These are phyloP conservation scores for Amanita pallidorosea DNA, from an alignment of 768 basidiomycete genomes.

Conservation along the genomic window DNA sequence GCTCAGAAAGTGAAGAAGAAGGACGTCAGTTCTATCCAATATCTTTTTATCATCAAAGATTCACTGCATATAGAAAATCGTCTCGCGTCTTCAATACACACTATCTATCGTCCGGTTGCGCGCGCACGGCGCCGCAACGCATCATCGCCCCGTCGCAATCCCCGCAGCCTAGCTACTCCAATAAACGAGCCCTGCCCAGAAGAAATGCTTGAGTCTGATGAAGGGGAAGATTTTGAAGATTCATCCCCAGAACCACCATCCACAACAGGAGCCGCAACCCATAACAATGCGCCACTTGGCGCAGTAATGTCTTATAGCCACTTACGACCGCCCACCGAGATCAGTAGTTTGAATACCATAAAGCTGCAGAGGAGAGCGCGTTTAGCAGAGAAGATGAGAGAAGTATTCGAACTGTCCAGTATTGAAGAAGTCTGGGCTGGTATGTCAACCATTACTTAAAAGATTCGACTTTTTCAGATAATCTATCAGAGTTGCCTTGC, in stretches of 20 bases:
- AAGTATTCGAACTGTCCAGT: slow-evolving; percentile 75
- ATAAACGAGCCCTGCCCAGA: slow-evolving; percentile 24
- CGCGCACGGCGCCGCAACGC: slow-evolving; percentile 40
- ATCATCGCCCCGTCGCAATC: slow-evolving; percentile 13
- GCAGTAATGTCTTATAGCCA: background rate
- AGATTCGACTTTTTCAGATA: slow-evolving; percentile 3
- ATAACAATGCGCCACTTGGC: slow-evolving; percentile 5
- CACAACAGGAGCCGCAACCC: slow-evolving; percentile 1
- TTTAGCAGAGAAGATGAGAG: slow-evolving; percentile 80
- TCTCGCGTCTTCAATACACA: slow-evolving; percentile 79
- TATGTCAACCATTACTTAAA: slow-evolving; percentile 20
- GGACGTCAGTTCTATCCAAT: slow-evolving; percentile 23
- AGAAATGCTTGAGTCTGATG: slow-evolving; percentile 31
- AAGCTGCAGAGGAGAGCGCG: slow-evolving; percentile 54
- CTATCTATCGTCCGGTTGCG: slow-evolving; percentile 75
- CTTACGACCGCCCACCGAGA: slow-evolving; percentile 14
- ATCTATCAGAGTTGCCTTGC: slow-evolving; percentile 71
- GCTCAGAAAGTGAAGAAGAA: slow-evolving; percentile 63
- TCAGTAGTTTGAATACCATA: slow-evolving; percentile 68
- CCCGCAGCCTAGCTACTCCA: slow-evolving; percentile 10
- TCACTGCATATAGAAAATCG: slow-evolving; percentile 23
- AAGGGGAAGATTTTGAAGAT: slow-evolving; percentile 48
- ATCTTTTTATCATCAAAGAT: background rate
- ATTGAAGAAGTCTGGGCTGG: slow-evolving; percentile 82
- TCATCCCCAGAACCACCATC: slow-evolving; percentile 23